These are phyloP conservation scores for Rhipidocladum racemiflorum DNA, from an alignment of 176 grass and related monocot species.

Conservation along the genomic window DNA sequence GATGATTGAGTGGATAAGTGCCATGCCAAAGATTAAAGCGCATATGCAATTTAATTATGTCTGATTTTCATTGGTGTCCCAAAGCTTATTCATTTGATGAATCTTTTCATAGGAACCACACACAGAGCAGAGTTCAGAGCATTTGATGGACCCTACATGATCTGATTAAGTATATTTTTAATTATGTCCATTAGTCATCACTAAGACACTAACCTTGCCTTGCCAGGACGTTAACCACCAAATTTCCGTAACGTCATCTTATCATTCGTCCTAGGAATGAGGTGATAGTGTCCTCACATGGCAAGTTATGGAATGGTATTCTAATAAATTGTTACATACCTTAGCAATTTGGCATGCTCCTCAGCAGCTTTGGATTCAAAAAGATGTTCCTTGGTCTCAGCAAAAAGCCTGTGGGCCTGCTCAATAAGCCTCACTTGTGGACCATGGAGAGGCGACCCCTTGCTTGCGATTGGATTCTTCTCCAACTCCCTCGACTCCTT, in stretches of 20 bases:
- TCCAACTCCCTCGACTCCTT: conserved; percentile 89
- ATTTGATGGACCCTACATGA: conserved; percentile 1
- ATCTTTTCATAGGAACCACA: neutral
- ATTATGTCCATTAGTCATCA: neutral
- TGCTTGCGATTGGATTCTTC: conserved; percentile 90
- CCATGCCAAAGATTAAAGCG: neutral
- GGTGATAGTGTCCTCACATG: conserved; percentile 18
- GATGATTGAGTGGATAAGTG: neutral
- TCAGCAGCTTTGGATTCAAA: conserved; percentile 91
- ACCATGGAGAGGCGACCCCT: conserved; percentile 82
- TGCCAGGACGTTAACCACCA: neutral
- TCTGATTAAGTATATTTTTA: neutral
- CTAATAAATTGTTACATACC: conserved; percentile 36
- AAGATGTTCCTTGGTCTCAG: conserved; percentile 84
- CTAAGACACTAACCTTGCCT: neutral
- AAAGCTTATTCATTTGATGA: conserved; percentile 1
- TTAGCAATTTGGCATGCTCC: conserved; percentile 89
- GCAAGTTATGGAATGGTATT: neutral
- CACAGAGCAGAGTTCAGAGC: neutral
- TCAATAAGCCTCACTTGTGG: conserved; percentile 77
- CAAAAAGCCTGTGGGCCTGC: conserved; percentile 84
- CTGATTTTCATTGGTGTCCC: neutral
- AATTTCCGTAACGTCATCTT: neutral
- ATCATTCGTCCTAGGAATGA: conserved; percentile 2
- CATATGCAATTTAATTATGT: neutral